Conservation (phyloP, 2,329 filamentous ascomycete genomes). For the Amylocarpus encephaloides region DNA sequence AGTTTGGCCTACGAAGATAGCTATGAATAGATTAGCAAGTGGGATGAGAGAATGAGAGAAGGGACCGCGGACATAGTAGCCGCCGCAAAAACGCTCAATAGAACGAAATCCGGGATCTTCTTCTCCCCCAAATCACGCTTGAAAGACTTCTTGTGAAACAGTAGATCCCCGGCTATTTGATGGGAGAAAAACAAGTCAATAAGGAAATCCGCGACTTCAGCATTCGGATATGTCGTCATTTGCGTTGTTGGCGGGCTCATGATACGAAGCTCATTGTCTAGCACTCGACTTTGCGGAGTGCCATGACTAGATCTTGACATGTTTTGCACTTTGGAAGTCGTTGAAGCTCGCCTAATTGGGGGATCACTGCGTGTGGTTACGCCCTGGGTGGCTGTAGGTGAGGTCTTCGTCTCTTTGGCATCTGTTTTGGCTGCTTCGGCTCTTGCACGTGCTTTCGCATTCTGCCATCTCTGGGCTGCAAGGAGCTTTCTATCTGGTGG, state of each 20-base stretch:
- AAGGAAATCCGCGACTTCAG: constrained; percentile 12
- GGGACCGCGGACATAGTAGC: constrained; percentile 17
- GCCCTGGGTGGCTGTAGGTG: neutral
- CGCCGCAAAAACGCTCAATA: constrained; percentile 16
- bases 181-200: constrained; percentile 18
- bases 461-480: constrained; percentile 14
- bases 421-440: neutral
- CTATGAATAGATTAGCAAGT: neutral
- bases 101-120: constrained; percentile 12
- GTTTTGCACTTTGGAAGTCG: too few relatives aligned
- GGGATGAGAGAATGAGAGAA: neutral
- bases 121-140: constrained; percentile 12
- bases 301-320: neutral
- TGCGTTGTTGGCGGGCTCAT: neutral
- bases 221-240: constrained; percentile 4
- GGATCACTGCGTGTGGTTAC: neutral
- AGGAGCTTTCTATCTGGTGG: constrained; percentile 19
- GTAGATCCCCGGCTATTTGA: constrained; percentile 9
- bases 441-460: constrained; percentile 13
- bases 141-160: constrained; percentile 16
- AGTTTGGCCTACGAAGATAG: constrained; percentile 5
- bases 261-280: neutral
- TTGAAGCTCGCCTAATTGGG: too few relatives aligned
- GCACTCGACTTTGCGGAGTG: neutral
- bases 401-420: neutral